Percentiles rank a stretch among this genome's conserved stretches.
These are phyloP conservation scores for Mycena galericulata DNA, from an alignment of 768 basidiomycete genomes.

Conservation along the genomic window DNA sequence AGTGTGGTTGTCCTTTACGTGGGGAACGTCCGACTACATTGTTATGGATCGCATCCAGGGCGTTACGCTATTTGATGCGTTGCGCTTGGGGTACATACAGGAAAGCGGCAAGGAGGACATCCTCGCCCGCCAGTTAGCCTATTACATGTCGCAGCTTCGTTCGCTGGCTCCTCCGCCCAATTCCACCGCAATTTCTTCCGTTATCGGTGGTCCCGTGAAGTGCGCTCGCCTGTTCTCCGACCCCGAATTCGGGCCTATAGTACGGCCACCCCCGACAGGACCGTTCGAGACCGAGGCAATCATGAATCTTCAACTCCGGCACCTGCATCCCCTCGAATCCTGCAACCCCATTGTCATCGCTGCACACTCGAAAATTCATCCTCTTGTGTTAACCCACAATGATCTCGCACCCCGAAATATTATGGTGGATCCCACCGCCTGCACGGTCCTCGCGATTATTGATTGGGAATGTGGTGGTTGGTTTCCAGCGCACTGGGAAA, in stretches of 20 bases:
- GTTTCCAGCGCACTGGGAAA: constrained; percentile 42
- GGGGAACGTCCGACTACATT: constrained; percentile 15
- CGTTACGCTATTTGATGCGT: constrained; percentile 14
- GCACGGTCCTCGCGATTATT: constrained; percentile 39
- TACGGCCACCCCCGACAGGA: constrained; percentile 10
- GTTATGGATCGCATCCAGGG: constrained; percentile 27
- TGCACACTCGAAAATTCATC: constrained; percentile 12
- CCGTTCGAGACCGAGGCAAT: constrained; percentile 7
- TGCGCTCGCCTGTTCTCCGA: constrained; percentile 11
- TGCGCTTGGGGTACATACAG: constrained; percentile 4
- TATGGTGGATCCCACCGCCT: constrained; percentile 35
- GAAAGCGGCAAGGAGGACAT: constrained; percentile 12
- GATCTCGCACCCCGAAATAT: constrained; percentile 41
- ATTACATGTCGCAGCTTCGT: constrained; percentile 14
- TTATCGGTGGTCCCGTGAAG: constrained; percentile 18
- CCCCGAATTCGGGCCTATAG: constrained; percentile 6
- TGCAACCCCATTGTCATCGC: constrained; percentile 1
- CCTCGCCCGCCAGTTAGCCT: constrained; percentile 5
- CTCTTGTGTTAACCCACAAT: constrained; percentile 38
- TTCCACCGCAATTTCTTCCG: constrained; percentile 17
- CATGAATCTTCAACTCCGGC: constrained; percentile 18
- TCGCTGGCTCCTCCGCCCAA: constrained; percentile 10
- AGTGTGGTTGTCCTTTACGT: constrained; percentile 29
- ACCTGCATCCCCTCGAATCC: constrained; percentile 6
- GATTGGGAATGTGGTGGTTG: constrained; percentile 46